Evolutionary conservation across 169 alveolate genomes (phyloP), one percentile per base, ranked within the genome.

Genomic region (Plasmodium gonderi): DNA sequence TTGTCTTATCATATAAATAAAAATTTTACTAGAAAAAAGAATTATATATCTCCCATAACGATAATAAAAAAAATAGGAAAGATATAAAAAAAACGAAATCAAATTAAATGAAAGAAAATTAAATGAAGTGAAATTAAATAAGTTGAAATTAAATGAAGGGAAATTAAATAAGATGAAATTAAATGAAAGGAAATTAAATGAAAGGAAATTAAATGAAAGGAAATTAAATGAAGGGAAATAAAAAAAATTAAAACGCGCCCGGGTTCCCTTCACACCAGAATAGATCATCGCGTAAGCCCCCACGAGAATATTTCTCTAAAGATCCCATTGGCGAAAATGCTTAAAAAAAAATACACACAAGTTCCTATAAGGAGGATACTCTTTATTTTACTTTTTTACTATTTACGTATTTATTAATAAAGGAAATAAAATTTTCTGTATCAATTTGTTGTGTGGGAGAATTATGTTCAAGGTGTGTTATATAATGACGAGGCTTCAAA

Each of bases 21-120:
- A 78, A 77, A 77, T 4, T 67, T 14, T 47, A 90, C 90, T 17
- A 77, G 94, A 77, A 90, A 90, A 69, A 90, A 90, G 80, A 90
- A 65, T 79, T 90, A 90, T 72, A 11, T 67, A 77, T 90, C 94
- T 20, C 94, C 94, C 6, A 3, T 77, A 67, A 33, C 38, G 65
- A 40, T 87, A 23, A 67, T 87, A 45, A 20, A 40, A 9, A 69
- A 72, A 29, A 60, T 83, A 51, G 75, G 77, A 31, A 29, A 77
- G 33, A n/a, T 40, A 23, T 44, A 38, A 67, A 40, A 44, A 77
- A 44, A 54, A 44, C 44, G 8, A 69, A 36, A 69, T 31, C 26
- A 11, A 29, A 51, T 6, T 11, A 29, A 51, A 51, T 29, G 68
- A 14, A 17, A 29, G 3, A 11, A 51, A 51, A 29, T 29, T 51